Evolutionary conservation across 805 yeast genomes (phyloP).

Genomic region (Teunomyces kruisii): DNA sequence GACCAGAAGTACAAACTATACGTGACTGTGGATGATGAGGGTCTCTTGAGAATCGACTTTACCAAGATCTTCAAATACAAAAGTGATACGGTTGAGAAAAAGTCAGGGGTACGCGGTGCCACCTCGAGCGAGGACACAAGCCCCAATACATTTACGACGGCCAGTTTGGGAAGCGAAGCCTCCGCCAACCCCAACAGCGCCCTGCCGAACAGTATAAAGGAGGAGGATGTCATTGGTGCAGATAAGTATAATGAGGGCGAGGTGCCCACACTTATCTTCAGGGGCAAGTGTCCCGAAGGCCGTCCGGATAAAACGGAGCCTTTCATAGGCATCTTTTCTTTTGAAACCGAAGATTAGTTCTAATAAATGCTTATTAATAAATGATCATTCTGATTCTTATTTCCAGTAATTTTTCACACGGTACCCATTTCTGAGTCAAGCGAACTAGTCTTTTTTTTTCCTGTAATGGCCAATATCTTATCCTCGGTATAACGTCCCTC

Average conservation of each 20-base stretch:
- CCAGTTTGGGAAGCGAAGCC: neutral
- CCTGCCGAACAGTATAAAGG: conserved; percentile 9
- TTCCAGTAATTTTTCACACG: neutral
- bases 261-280: conserved; percentile 48
- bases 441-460: neutral
- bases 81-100: conserved; percentile 6
- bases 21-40: conserved; percentile 48
- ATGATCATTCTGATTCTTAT: neutral
- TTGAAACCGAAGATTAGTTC: conserved; percentile 41
- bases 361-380: neutral
- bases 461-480: neutral
- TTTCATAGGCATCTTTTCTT: conserved; percentile 54
- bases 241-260: conserved; percentile 40
- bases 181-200: neutral
- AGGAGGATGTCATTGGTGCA: conserved; percentile 27
- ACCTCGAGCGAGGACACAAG: conserved; percentile 2
- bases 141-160: neutral
- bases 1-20: conserved; percentile 50
- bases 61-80: conserved; percentile 41
- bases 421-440: too few relatives aligned
- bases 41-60: conserved; percentile 49
- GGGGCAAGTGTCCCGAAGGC: conserved; percentile 54
- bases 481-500: conserved; percentile 3
- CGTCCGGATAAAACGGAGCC: conserved; percentile 53
- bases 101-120: neutral